phyloP scores from a whole-genome alignment of 2,329 filamentous ascomycete genomes.

The Aspergillus costaricaensis region DNA sequence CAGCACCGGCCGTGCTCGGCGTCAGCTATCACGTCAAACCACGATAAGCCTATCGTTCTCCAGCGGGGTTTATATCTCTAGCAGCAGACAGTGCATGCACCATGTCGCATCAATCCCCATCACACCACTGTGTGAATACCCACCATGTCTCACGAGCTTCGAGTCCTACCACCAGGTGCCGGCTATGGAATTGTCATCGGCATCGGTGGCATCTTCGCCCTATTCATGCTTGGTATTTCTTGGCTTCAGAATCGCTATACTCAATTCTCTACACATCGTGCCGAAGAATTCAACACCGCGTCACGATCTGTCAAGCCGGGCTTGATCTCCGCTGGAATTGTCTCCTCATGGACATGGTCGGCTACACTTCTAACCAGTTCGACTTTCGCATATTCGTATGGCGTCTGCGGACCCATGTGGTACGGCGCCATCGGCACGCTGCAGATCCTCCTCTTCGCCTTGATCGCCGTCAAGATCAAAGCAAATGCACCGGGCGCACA shows the following conservation, averaged over 20 bases:
- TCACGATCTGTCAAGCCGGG: constrained; percentile 42
- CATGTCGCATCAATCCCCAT: background rate
- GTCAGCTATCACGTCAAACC: background rate
- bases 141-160: constrained; percentile 19
- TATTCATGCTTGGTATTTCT: constrained; percentile 46
- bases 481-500: constrained; percentile 43
- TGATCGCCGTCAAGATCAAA: constrained; percentile 49
- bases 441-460: constrained; percentile 45
- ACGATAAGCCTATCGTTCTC: background rate
- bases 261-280: constrained; percentile 35
- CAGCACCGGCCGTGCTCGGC: background rate
- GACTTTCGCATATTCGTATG: constrained; percentile 47
- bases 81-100: background rate
- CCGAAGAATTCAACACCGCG: constrained; percentile 53
- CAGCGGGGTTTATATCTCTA: background rate
- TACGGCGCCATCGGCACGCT: constrained; percentile 44
- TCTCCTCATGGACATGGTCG: constrained; percentile 54
- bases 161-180: constrained; percentile 37
- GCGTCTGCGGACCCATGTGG: constrained; percentile 47
- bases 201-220: constrained; percentile 49
- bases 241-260: constrained; percentile 47
- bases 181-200: constrained; percentile 56
- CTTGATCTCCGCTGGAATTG: constrained; percentile 51
- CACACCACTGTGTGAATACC: background rate
- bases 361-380: constrained; percentile 48